Evolutionary conservation across 148 eudicot species (phyloP), one percentile per base, ranked within the genome.

Genomic region (Diospyros lotus): DNA sequence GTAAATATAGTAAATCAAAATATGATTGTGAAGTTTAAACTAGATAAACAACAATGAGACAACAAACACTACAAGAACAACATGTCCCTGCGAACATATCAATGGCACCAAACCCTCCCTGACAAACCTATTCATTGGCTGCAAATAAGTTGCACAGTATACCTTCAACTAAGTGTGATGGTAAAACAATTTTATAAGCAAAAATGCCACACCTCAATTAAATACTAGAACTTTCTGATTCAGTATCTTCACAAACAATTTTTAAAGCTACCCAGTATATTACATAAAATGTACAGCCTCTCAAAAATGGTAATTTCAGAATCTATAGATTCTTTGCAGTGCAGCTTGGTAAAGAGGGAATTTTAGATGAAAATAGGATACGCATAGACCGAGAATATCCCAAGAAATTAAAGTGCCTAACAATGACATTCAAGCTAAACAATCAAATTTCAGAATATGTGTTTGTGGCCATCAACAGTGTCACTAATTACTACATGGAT

Each of bases 171-270:
- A 44, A 5, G 10, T 70, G 46, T 12, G 53, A 60, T 45, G 55
- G 6, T 28, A 12, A 42, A 73, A 62, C 6, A 28, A 51, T 40
- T n/a, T 73, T 38, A 71, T 14, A 58, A 7, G 14, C 46, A 15
- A 38, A 73, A 50, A 48, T 17, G 61, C 79, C 17, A 17, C 38
- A 70, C 63, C 48, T 56, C 46, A 7, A 67, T 38, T 67, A 6
- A n/a, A 1, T 11, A 54, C 46, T 38, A 43, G 18, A 39, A 39
- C 61, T 43, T 66, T 75, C 72, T 66, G 54, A 59, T 45, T 45
- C 42, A 58, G 13, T 13, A 40, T 17, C 69, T 58, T 40, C 56
- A 51, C 10, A 58, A 15, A 66, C 13, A 28, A 28, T 11, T 58
- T 56, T 55, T 4, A 39, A 75, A 69, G 44, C 39, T 56, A 6